A percentile compares a stretch with the other conserved stretches of the same genome.
phyloP scores from a whole-genome alignment of 805 yeast genomes.

The Kodamaea restingae region DNA sequence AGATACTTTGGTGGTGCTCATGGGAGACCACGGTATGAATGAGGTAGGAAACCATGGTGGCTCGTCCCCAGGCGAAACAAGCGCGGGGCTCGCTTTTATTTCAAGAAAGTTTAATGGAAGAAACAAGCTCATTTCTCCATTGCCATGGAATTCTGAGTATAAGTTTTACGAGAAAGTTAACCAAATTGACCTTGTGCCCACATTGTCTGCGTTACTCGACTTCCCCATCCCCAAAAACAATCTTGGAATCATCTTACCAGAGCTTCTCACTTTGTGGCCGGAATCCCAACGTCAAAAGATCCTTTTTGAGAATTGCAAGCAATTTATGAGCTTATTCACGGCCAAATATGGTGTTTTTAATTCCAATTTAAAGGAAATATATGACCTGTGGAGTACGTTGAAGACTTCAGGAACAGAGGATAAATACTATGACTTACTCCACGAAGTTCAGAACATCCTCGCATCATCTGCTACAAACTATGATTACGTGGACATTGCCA shows the following conservation, averaged over 20 bases:
- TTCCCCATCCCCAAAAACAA: conserved; percentile 68
- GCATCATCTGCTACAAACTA: conserved; percentile 71
- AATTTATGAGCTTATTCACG: conserved; percentile 46
- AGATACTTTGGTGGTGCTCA: conserved; percentile 62
- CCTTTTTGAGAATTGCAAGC: conserved; percentile 54
- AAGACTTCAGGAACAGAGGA: background rate
- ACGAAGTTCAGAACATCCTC: conserved; percentile 45
- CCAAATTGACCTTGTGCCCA: conserved; percentile 74
- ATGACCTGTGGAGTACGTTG: conserved; percentile 12
- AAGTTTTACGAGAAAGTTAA: conserved; percentile 50
- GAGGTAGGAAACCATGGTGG: conserved; percentile 97
- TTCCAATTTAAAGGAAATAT: conserved; percentile 7
- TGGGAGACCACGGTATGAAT: conserved; percentile 98
- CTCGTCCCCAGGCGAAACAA: conserved; percentile 86
- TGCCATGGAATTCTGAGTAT: conserved; percentile 40
- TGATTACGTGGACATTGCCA: conserved; percentile 46
- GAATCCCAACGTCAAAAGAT: conserved; percentile 30
- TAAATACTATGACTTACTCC: conserved; percentile 35
- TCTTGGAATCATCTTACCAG: conserved; percentile 66
- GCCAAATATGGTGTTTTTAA: conserved; percentile 29
- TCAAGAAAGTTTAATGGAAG: conserved; percentile 41
- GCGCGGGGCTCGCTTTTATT: conserved; percentile 70
- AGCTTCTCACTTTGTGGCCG: conserved; percentile 52
- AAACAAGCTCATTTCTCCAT: conserved; percentile 22
- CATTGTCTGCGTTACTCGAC: conserved; percentile 56